Evolutionary conservation across 495 filamentous ascomycete genomes (phyloP), one percentile per base, ranked within the genome.

Genomic region (Penicillium paradoxum): DNA sequence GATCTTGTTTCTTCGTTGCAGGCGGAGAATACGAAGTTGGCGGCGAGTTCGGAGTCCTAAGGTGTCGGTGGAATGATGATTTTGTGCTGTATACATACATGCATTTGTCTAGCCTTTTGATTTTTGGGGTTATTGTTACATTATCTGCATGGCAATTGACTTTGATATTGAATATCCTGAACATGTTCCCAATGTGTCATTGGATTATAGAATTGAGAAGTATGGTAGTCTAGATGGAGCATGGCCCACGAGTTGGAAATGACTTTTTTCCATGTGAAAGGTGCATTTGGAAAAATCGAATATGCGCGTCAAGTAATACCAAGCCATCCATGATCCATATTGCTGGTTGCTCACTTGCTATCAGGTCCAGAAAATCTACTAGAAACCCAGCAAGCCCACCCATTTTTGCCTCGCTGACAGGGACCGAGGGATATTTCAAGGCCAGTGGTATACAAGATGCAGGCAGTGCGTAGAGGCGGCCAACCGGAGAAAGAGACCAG

Each of bases 1-100:
- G 79, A 82, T 54, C 73, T 84, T 63, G 77, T 89, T 27, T 73
- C 80, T 9, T 75, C 81, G 41, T 61, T 90, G 59, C 86, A 90
- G 69, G 68, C 65, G 30, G 83, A 88, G 77, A 88, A 89, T 61
- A 71, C 68, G 8, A 69, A 51, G 48, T 49, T 79, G 49, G 63
- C 63, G 45, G 60, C 58, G 10, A 62, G 48, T 58, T 55, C 32
- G 22, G 46, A 25, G 22, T 36, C 10, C 46, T 30, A 40, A 50
- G 21, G 29, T 17, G 30, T 18, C 2, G 25, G 24, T 27, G 7
- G 24, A 27, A n/a, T 1, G 9, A 11, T 27, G 25, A 15, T 19
- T 18, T 36, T 46, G 11, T 29, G 24, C 8, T 4, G 7, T 49
- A 21, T 57, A 57, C 24, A 42, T 54, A 45, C 27, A 36, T 47